phyloP scores from a whole-genome alignment of 768 basidiomycete genomes.

The Lactifluus pinguis region DNA sequence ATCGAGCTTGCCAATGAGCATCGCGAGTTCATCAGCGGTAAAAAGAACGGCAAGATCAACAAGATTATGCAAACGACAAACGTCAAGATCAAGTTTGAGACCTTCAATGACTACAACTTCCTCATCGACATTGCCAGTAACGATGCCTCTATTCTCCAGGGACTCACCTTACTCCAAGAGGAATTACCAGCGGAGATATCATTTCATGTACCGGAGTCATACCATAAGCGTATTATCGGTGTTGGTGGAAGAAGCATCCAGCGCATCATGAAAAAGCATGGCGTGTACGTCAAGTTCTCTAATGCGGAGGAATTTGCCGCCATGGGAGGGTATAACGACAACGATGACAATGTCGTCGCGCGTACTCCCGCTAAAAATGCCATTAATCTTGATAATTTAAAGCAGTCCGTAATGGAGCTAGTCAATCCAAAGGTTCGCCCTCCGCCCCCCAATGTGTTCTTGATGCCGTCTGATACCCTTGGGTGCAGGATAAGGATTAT shows the following conservation, averaged over 20 bases:
- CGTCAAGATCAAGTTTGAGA: slow-evolving; percentile 98
- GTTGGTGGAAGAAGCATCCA: slow-evolving; percentile 97
- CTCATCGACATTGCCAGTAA: slow-evolving; percentile 85
- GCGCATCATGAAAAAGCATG: slow-evolving; percentile 98
- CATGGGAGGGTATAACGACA: slow-evolving; percentile 90
- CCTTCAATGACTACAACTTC: slow-evolving; percentile 94
- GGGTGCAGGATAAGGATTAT: slow-evolving; percentile 85
- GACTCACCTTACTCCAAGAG: slow-evolving; percentile 84
- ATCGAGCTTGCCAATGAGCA: slow-evolving; percentile 97
- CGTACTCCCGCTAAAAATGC: slow-evolving; percentile 97
- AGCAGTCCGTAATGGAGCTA: slow-evolving; percentile 94
- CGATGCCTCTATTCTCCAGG: slow-evolving; percentile 77
- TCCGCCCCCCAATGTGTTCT: not conserved
- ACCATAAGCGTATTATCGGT: slow-evolving; percentile 98
- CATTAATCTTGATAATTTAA: slow-evolving; percentile 87
- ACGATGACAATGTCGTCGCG: slow-evolving; percentile 98
- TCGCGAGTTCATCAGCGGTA: slow-evolving; percentile 96
- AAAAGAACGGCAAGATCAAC: slow-evolving; percentile 99
- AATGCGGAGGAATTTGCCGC: slow-evolving; percentile 96
- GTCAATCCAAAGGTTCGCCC: slow-evolving; percentile 83
- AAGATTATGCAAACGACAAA: slow-evolving; percentile 98
- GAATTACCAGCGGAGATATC: slow-evolving; percentile 98
- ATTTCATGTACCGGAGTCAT: slow-evolving; percentile 96
- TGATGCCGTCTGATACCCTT: not conserved
- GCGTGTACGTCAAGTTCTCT: slow-evolving; percentile 99